Base-by-base conservation (phyloP, 2,329 filamentous ascomycete species). In the Rutstroemia sp. region DNA sequence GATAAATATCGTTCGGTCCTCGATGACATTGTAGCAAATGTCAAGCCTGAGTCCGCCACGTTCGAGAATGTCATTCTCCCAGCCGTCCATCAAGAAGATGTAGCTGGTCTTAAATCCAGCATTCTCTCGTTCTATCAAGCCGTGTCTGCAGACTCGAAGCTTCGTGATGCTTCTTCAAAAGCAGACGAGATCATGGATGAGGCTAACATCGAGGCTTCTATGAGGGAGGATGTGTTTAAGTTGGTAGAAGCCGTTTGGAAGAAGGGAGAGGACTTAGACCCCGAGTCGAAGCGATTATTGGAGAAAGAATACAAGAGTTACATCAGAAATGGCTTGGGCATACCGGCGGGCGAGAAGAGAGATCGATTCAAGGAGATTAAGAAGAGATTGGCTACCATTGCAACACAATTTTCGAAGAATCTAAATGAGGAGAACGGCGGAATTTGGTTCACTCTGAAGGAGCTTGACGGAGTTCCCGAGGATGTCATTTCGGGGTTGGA, bases 301-400 rank as follows among this genome's bases (percentile, higher is more conserved):
- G 84, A 91, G 72, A 90, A 88, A 73, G 85, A 91, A 66, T 81
- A 86, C 65, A 89, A 89, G 72, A 80, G 78, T 60, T 92, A 88
- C 71, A 84, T 92, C 65, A 79, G 82, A 54, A 91, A 90, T 69
- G 89, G 89, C 14, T 74, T 94, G 48, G 83, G 83, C 3, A 75
- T 94, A 50, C 84, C 87, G 1, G 80, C 81, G 23, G 88, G 87
- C 1, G 75, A 79, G 4, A 76, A 90, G 73, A 75, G 88, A 60
- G 88, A 91, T 64, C 81, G 88, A 46, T 92, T 92, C 79, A 92
- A 91, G 76, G 87, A 87, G 71, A 91, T 92, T 73, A 89, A 90
- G 79, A 89, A 89, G 77, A 76, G 87, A 12, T 75, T 94, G 56
- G 88, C 84, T 62, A 80, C 87, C 69, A 80, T 92, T 63, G 78